Base-by-base conservation (phyloP, 2,329 filamentous ascomycete genomes). In the Trichoderma oligosporum region DNA sequence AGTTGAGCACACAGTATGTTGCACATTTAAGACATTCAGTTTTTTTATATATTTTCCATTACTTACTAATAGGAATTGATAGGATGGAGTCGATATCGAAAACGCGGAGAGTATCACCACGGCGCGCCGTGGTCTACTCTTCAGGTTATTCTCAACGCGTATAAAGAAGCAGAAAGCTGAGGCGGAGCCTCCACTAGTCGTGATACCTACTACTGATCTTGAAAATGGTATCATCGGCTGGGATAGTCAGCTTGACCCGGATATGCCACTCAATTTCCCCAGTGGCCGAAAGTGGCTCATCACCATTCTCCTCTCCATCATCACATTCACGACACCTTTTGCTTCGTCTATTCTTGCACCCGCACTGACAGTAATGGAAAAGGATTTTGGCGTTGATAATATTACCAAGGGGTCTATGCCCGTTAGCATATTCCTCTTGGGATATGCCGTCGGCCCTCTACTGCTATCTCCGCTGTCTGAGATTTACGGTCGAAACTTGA, bases 401-500 rank as follows among this genome's bases (percentile, higher is more conserved):
- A 35, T 54, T 45, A 54, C 51, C 16, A 12, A 44, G 29, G 51
- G 51, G 12, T 18, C 51, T 4, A 54, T 54, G 51, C 51, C 51
- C 6, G 38, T 54, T 1, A 54, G 51, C 39, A 54, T 54, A 12
- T 54, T 45, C n/a, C 29, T 56, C 33, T 25, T 56, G 3, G 55
- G 55, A 20, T 53, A 52, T 7, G 47, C 55, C 2, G 22, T 53
- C 16, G 83, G 83, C 0, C 83, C 83, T 1, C 68, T 85, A 6
- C 71, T 84, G 45, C 67, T 85, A 2, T 80, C 82, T 1, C 82
- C 82, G 0, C 63, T 85, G 42, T 82, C 78, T 1, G 86, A 89
- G 67, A 80, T 88, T 57, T 87, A 86, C 64, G 85, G 86, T 1
- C 77, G 86, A 4, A 70, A 82, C 3, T 68, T 76, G 1, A 67